Conservation (phyloP, 129 eudicot species). For the Erigeron canadensis region DNA sequence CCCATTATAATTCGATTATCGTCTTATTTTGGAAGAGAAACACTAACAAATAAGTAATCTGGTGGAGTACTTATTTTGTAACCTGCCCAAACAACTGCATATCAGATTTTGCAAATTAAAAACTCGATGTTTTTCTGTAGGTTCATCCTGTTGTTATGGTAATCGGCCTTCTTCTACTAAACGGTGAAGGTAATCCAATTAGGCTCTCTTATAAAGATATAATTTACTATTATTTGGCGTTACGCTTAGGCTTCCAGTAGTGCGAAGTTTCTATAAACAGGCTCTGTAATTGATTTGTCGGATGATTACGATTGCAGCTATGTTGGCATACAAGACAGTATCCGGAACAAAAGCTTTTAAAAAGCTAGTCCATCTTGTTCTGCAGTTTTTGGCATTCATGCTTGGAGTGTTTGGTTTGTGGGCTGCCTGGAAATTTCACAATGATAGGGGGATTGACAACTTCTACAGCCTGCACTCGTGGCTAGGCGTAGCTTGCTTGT, state of each 20-base stretch:
- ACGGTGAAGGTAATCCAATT: constrained; percentile 75
- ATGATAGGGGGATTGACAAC: constrained; percentile 67
- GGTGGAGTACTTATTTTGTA: too few species aligned
- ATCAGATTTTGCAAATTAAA: too few species aligned
- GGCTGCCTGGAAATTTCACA: constrained; percentile 83
- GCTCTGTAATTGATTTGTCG: constrained; percentile 5
- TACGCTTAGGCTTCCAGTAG: neutral
- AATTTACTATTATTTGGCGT: constrained; percentile 17
- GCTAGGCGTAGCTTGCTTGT: constrained; percentile 73
- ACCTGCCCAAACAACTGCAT: too few species aligned
- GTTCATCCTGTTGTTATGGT: constrained; percentile 91
- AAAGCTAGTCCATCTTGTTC: constrained; percentile 63
- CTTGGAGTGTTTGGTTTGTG: constrained; percentile 59
- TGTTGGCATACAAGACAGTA: constrained; percentile 82
- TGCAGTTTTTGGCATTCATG: constrained; percentile 63
- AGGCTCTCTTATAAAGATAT: too few species aligned
- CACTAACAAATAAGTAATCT: too few species aligned
- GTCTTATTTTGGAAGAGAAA: too few species aligned
- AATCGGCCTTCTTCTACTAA: constrained; percentile 65
- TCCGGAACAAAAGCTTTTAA: constrained; percentile 70
- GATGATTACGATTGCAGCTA: constrained; percentile 50
- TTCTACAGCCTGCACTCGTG: constrained; percentile 94
- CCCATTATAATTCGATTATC: too few species aligned
- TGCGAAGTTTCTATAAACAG: neutral
- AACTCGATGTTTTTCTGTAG: constrained; percentile 35